A percentile compares a stretch with the other conserved stretches of the same genome.
These are phyloP conservation scores for Dittrichia graveolens DNA, from an alignment of 129 eudicot species.

Conservation along the genomic window DNA sequence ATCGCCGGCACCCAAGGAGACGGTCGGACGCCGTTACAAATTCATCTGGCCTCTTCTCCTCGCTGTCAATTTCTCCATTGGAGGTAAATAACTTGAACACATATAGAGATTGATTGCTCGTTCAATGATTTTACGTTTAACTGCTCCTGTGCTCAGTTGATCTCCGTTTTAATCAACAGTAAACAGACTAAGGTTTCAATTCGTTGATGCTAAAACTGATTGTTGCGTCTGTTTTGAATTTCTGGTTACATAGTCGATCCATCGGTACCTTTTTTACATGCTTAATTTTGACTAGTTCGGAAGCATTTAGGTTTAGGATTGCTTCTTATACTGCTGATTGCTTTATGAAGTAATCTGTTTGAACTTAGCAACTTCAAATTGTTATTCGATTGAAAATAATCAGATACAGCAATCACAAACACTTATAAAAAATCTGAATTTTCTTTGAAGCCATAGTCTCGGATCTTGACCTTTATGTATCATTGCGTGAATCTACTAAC, in stretches of 20 bases:
- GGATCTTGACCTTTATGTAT: no score
- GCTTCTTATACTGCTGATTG: not conserved
- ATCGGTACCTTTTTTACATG: constrained; percentile 4
- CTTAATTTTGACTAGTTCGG: not conserved
- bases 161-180: not conserved
- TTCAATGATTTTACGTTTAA: not conserved
- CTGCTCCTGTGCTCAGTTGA: not conserved
- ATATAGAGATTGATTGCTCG: not conserved
- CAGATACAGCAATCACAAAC: no score
- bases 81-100: constrained; percentile 42
- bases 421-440: no score
- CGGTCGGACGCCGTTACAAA: constrained; percentile 57
- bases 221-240: not conserved
- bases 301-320: not conserved
- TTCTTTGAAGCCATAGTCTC: no score
- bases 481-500: no score
- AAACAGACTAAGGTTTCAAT: constrained; percentile 13
- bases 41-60: constrained; percentile 64
- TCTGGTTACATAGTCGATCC: not conserved
- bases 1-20: constrained; percentile 40
- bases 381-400: no score
- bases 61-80: constrained; percentile 56
- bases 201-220: constrained; percentile 1
- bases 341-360: no score
- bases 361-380: no score